phyloP scores from a whole-genome alignment of 305 asterid species.

The Caryopteris hybrid region DNA sequence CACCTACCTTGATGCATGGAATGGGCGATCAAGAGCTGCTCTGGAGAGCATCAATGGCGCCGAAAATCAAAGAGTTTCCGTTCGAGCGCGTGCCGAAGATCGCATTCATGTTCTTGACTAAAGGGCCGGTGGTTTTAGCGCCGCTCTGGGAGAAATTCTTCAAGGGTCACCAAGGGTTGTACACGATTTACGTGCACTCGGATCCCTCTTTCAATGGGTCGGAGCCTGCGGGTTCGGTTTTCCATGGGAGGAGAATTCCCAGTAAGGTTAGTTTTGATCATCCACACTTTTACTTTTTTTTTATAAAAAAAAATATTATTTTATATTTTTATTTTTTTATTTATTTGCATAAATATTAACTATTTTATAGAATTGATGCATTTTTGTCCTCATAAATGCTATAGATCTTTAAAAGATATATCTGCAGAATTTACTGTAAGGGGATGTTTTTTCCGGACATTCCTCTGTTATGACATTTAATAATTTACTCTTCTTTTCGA shows the following conservation, averaged over 20 bases:
- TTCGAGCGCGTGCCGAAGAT: constrained; percentile 50
- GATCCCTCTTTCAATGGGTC: constrained; percentile 54
- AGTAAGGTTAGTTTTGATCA: constrained; percentile 57
- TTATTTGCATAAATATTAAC: too few relatives aligned
- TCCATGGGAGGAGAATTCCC: constrained; percentile 65
- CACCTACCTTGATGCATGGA: constrained; percentile 35
- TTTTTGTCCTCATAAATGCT: too few relatives aligned
- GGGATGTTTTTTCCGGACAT: too few relatives aligned
- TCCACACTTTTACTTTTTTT: background rate
- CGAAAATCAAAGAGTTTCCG: constrained; percentile 45
- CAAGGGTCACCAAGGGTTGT: constrained; percentile 53
- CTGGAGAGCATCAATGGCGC: constrained; percentile 73
- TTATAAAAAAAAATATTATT: background rate
- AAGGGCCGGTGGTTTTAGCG: constrained; percentile 57
- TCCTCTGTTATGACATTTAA: too few relatives aligned
- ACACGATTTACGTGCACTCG: constrained; percentile 70
- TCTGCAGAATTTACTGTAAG: too few relatives aligned
- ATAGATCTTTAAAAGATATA: too few relatives aligned
- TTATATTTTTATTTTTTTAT: background rate
- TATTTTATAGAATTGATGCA: too few relatives aligned
- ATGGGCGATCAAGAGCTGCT: constrained; percentile 61
- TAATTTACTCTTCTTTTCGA: too few relatives aligned
- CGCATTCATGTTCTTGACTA: constrained; percentile 80
- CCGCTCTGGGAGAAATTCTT: constrained; percentile 88
- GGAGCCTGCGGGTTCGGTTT: constrained; percentile 51